Conservation (phyloP, 768 basidiomycete genomes). For the Floccularia luteovirens region DNA sequence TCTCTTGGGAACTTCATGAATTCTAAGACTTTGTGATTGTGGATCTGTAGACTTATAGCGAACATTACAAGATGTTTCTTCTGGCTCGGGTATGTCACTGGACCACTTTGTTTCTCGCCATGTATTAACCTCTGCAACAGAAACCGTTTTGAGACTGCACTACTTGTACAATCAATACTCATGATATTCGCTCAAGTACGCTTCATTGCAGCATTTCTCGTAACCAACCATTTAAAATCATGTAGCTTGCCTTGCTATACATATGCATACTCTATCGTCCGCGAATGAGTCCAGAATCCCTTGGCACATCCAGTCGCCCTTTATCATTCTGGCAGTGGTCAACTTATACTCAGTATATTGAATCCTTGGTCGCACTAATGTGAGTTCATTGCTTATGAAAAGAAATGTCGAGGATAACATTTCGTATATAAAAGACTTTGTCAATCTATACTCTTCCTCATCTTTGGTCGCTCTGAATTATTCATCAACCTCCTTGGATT, state of each 20-base stretch:
- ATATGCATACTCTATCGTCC: slow-evolving; percentile 76
- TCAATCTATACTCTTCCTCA: slow-evolving; percentile 67
- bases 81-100: slow-evolving; percentile 58
- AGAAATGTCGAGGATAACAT: not conserved
- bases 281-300: slow-evolving; percentile 45
- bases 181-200: slow-evolving; percentile 81
- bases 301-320: slow-evolving; percentile 55
- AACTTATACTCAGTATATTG: slow-evolving; percentile 70
- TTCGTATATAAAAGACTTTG: slow-evolving; percentile 42
- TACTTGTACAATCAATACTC: slow-evolving; percentile 75
- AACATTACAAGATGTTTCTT: slow-evolving; percentile 90
- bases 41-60: slow-evolving; percentile 51
- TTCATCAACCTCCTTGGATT: slow-evolving; percentile 68
- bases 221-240: slow-evolving; percentile 10
- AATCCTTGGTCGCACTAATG: slow-evolving; percentile 79
- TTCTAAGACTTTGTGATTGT: slow-evolving; percentile 5
- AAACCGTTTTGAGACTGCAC: slow-evolving; percentile 64
- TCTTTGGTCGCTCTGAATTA: slow-evolving; percentile 54
- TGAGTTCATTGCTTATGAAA: slow-evolving; percentile 20
- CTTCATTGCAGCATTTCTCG: slow-evolving; percentile 3
- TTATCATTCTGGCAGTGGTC: slow-evolving; percentile 85
- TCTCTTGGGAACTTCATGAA: not conserved
- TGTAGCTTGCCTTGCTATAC: slow-evolving; percentile 68
- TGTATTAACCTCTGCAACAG: slow-evolving; percentile 16
- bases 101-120: not conserved